phyloP scores from a whole-genome alignment of 352 stramenopile genomes.

The Discostella stelligera region DNA sequence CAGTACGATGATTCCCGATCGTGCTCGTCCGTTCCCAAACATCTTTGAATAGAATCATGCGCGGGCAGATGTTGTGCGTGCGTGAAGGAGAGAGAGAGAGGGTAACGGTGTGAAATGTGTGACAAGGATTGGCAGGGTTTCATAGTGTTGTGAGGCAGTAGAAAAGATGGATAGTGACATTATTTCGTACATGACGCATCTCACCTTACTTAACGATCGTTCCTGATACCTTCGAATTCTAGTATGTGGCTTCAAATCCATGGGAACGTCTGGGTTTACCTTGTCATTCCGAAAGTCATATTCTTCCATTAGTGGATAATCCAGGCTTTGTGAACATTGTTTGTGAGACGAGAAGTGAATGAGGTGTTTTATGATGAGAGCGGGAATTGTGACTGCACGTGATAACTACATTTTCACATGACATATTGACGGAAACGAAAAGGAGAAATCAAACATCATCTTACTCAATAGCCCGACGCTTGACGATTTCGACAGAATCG shows the following conservation, averaged over 20 bases:
- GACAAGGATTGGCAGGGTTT: not conserved
- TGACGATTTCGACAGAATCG: conserved; percentile 90
- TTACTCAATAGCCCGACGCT: conserved; percentile 87
- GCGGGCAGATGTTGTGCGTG: too few relatives aligned
- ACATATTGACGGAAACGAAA: not conserved
- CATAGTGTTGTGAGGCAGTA: not conserved
- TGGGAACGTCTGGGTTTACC: conserved; percentile 82
- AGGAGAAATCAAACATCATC: not conserved
- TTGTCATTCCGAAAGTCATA: conserved; percentile 96
- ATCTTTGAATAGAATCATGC: too few relatives aligned
- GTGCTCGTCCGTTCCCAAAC: conserved; percentile 98
- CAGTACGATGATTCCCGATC: conserved; percentile 99
- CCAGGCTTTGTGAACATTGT: conserved; percentile 61
- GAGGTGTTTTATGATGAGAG: not conserved
- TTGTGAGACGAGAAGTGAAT: not conserved
- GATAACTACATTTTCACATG: not conserved
- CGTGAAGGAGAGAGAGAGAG: too few relatives aligned
- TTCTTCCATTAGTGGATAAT: conserved; percentile 99
- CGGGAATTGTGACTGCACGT: not conserved
- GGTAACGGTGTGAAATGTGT: not conserved
- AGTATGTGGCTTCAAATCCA: conserved; percentile 83
- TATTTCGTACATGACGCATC: not conserved
- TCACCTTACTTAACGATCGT: conserved; percentile 92
- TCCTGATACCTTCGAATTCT: conserved; percentile 98
- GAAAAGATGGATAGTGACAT: too few relatives aligned